These are phyloP conservation scores for Saitozyma sp. DNA, from an alignment of 768 basidiomycete genomes.

Conservation along the genomic window DNA sequence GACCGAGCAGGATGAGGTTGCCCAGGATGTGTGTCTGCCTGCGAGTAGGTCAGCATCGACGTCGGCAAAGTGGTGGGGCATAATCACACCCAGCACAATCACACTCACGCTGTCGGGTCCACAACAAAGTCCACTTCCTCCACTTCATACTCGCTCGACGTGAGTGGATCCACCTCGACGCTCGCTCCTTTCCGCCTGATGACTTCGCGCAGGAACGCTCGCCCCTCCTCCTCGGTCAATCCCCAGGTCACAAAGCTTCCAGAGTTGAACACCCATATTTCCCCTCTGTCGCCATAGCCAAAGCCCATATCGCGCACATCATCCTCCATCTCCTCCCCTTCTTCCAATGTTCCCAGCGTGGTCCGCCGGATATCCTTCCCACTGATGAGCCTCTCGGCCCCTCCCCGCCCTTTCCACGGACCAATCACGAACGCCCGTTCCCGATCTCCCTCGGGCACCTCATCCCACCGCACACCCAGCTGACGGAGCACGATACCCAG, in stretches of 20 bases:
- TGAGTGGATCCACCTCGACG: conserved; percentile 66
- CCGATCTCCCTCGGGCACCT: conserved; percentile 48
- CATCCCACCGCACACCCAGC: conserved; percentile 44
- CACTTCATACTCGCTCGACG: conserved; percentile 65
- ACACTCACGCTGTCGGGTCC: conserved; percentile 78
- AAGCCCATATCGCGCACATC: conserved; percentile 51
- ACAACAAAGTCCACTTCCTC: conserved; percentile 91
- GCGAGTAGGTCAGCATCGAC: conserved; percentile 1
- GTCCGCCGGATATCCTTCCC: conserved; percentile 33
- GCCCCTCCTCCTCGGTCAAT: conserved; percentile 71
- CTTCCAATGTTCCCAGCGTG: conserved; percentile 4
- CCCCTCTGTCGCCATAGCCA: conserved; percentile 59
- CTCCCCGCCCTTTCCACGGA: conserved; percentile 46
- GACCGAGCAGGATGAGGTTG: conserved; percentile 85
- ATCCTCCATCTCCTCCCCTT: conserved; percentile 63
- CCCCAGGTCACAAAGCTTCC: conserved; percentile 93
- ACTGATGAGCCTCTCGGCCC: conserved; percentile 31
- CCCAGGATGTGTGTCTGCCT: conserved; percentile 87
- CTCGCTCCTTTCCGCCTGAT: conserved; percentile 59
- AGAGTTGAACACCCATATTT: conserved; percentile 83
- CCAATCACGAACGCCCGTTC: conserved; percentile 46
- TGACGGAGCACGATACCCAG: conserved; percentile 53
- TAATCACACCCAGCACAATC: background rate
- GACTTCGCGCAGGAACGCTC: conserved; percentile 66
- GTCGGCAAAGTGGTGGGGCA: conserved; percentile 9